Evolutionary conservation across 2,329 filamentous ascomycete species (phyloP), one percentile per base, ranked within the genome.

Genomic region (Fulvia fulva): DNA sequence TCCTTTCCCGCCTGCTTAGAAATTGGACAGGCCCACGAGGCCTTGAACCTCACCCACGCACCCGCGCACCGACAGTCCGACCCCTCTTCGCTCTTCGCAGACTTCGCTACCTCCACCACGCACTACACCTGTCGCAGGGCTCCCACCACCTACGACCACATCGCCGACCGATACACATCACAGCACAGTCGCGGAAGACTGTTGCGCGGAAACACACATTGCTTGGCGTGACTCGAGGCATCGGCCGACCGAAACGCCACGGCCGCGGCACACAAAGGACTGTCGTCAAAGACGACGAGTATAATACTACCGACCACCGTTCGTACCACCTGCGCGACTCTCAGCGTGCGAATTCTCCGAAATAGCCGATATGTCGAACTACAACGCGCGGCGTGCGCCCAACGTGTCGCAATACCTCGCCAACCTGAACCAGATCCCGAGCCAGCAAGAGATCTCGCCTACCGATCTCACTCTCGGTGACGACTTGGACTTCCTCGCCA

Each of bases 391-490:
- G 62, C 86, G 88, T 71, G 89, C 84, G 68, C 88, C 90, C 70
- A 96, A 96, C 75, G 89, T 96, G 76, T 91, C 91, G 71, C 88
- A 91, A 71, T 96, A 94, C 78, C 82, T 97, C 65, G 88, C 90
- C 69, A 88, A 92, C 67, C 81, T 97, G 69, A 96, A 96, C 79
- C 84, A 82, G 47, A 79, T 87, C 56, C 82, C 82, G 1, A 79
- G 86, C 79, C 87, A 61, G 67, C 83, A 88, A 55, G 80, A 87
- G 61, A 82, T 79, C 23, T 72, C 82, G 26, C 45, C 50, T 25
- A 60, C 58, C 44, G 76, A 87, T 60, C 84, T 88, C 55, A 75
- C 80, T 53, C 82, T 87, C 74, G 82, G 82, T 67, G 70, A 71
- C 56, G 70, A 79, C 44, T 79, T 87, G 19, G 74, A 78, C 1